Evolutionary conservation across 306 rosid genomes (phyloP), one percentile per base, ranked within the genome.

Genomic region (Quercus bicolor): DNA sequence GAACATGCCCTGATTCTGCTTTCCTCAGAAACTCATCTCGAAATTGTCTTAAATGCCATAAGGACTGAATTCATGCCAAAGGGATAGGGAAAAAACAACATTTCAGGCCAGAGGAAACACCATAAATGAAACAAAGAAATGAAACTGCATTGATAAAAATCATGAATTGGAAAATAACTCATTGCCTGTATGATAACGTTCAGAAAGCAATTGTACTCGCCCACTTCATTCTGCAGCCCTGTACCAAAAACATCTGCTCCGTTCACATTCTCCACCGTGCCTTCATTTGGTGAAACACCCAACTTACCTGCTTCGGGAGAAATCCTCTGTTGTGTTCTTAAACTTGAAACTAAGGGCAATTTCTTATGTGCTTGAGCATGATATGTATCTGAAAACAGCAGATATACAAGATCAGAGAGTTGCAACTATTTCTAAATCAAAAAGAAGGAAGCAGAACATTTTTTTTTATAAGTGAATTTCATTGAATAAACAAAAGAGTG

Each of bases 151-250:
- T 59, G 68, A 34, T 19, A 56, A 37, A 68, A 45, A 74, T 51
- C 21, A 86, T 8, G 80, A 79, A 76, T 20, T 21, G 29, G 74
- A 71, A 52, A 71, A 26, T 51, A 66, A 59, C 37, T 78, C 77
- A 74, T 70, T 74, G 89, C 99, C 93, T 96, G 99, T 81, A 96
- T 93, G 66, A 96, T 96, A 80, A 96, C 99, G 83, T 96, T 96
- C 78, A 96, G 90, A 86, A 96, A 96, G 94, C 99, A 96, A 85
- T 93, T 96, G 84, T 93, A 96, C 90, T 96, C 99, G 74, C 99
- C 99, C 83, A 96, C 93, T 90, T 96, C 99, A 85, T 96, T 96
- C 88, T 88, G 90, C 84, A 96, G 88, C 60, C 99, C 99, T 56
- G 96, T 81, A 79, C 97, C 99, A 78, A 83, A 80, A 34, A 86